phyloP scores from a whole-genome alignment of 768 basidiomycete genomes.

The Agrocybe pediades region DNA sequence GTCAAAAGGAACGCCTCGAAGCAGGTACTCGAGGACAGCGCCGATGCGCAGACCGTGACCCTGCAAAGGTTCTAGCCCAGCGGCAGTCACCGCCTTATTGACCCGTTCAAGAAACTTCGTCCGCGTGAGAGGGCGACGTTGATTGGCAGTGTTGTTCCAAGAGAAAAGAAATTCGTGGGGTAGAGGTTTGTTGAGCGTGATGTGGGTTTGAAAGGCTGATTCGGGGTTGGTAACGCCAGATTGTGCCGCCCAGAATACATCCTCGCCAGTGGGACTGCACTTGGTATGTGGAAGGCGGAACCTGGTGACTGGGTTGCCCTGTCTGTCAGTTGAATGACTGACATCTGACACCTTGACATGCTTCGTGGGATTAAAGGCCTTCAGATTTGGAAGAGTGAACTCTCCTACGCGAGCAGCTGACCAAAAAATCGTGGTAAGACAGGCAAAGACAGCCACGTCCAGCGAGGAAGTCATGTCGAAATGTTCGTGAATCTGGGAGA shows the following conservation, averaged over 20 bases:
- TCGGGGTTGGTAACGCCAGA: constrained; percentile 18
- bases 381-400: constrained; percentile 20
- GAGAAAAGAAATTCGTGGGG: constrained; percentile 11
- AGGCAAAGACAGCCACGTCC: constrained; percentile 27
- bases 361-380: constrained; percentile 14
- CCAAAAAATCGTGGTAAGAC: constrained; percentile 27
- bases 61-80: constrained; percentile 11
- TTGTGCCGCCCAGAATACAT: constrained; percentile 25
- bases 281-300: constrained; percentile 16
- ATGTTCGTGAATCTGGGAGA: neutral
- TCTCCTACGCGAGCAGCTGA: constrained; percentile 19
- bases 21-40: constrained; percentile 25
- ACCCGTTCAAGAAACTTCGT: constrained; percentile 5
- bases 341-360: constrained; percentile 15
- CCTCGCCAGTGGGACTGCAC: constrained; percentile 22
- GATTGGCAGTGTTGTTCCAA: neutral
- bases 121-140: constrained; percentile 4
- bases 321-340: neutral
- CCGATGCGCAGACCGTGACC: constrained; percentile 34
- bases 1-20: constrained; percentile 21
- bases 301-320: constrained; percentile 11
- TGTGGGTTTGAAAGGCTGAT: constrained; percentile 21
- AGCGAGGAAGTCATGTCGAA: constrained; percentile 19
- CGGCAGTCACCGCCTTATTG: neutral
- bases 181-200: constrained; percentile 25